Base-by-base conservation (phyloP, 2,329 filamentous ascomycete species). In the Penicillium vulpinum region DNA sequence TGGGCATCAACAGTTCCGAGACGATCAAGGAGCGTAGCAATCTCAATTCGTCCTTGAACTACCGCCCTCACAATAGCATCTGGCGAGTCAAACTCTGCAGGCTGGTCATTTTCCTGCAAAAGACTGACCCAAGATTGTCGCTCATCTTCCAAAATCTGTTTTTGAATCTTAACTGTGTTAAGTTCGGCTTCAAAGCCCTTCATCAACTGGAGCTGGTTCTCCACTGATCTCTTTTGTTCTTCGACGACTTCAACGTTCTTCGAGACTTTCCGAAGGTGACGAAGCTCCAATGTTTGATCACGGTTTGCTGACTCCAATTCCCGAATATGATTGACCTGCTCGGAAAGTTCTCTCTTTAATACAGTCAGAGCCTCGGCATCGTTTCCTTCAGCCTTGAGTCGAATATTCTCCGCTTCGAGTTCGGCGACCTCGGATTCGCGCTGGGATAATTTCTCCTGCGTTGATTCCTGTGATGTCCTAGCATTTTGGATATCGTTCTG, bases 171-270 rank as follows among this genome's bases (percentile, higher is more conserved):
- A 21, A 89, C 85, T 70, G 96, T 93, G 10, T 85, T 82, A 13
- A 97, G 80, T 69, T 97, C 90, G 28, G 84, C 81, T 67, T 94
- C 86, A 10, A 96, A 69, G 13, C 85, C 81, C 56, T 90, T 86
- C 73, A 93, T 88, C 36, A 88, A 80, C 58, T 91, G 86, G 1
- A 99, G 73, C 68, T 87, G 91, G 31, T 87, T 86, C 72, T 94
- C 88, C 22, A 99, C 77, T 0, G 86, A 85, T 60, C 90, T 83
- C 79, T 97, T 97, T 78, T 99, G 92, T 73, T 99, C 94, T 71
- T 99, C 92, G 0, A 97, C 89, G 2, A 99, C 85, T 69, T 96
- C 91, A 1, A 96, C 88, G n/a, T 90, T 91, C 75, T 90, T 93
- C 72, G 92, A 88, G 4, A 88, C 78, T 63, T 92, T 89, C 15